Evolutionary conservation across 2,329 filamentous ascomycete genomes (phyloP).

Genomic region (Huntiella savannae): DNA sequence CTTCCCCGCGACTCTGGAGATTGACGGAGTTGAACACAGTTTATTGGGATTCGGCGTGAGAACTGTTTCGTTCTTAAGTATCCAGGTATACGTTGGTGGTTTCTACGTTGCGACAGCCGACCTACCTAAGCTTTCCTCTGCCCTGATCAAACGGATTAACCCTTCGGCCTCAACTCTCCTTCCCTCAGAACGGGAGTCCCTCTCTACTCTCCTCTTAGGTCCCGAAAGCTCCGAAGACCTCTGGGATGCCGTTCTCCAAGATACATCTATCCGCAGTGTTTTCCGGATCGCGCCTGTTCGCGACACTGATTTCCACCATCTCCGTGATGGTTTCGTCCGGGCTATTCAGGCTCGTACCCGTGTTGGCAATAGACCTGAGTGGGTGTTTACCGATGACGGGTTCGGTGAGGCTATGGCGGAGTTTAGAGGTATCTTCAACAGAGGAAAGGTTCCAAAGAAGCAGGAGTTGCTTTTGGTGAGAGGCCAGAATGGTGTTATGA

Average conservation of each 20-base stretch:
- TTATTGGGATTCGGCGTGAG: constrained; percentile 74
- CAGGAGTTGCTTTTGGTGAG: constrained; percentile 58
- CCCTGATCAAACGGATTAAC: constrained; percentile 58
- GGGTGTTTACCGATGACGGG: constrained; percentile 44
- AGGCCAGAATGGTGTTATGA: constrained; percentile 43
- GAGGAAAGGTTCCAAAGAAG: constrained; percentile 61
- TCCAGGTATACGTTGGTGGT: constrained; percentile 89
- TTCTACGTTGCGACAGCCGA: constrained; percentile 77
- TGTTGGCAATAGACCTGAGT: constrained; percentile 23
- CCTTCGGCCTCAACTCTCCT: constrained; percentile 67
- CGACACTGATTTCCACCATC: constrained; percentile 83
- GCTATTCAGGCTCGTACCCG: constrained; percentile 59
- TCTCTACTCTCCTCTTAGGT: constrained; percentile 53
- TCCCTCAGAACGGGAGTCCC: constrained; percentile 55
- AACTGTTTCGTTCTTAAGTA: constrained; percentile 71
- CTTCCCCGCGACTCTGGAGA: constrained; percentile 54
- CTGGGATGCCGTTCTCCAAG: constrained; percentile 53
- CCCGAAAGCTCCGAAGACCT: constrained; percentile 47
- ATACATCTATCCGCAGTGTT: constrained; percentile 50
- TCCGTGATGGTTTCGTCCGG: constrained; percentile 79
- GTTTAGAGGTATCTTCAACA: constrained; percentile 68
- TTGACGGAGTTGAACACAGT: constrained; percentile 56
- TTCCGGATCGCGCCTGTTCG: constrained; percentile 78
- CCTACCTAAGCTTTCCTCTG: constrained; percentile 59
- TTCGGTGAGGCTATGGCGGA: constrained; percentile 59